phyloP scores from a whole-genome alignment of 2,329 filamentous ascomycete species.

The Aspergillus brunneoviolaceus region DNA sequence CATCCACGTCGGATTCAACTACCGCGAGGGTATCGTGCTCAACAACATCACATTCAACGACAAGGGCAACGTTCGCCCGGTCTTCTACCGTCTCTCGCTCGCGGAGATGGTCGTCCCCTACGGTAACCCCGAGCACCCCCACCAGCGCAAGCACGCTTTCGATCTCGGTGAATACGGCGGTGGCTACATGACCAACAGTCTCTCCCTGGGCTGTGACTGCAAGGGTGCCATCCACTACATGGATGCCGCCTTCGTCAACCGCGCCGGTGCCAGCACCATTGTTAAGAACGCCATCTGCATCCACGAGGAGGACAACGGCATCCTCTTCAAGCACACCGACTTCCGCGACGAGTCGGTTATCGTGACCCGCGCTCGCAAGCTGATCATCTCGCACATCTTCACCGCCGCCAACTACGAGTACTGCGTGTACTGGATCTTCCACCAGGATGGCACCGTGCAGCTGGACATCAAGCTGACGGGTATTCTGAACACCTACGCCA shows the following conservation, averaged over 20 bases:
- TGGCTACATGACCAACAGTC: slow-evolving; percentile 51
- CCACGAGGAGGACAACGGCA: slow-evolving; percentile 88
- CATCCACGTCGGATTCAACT: slow-evolving; percentile 92
- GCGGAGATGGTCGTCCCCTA: slow-evolving; percentile 73
- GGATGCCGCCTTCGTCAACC: slow-evolving; percentile 80
- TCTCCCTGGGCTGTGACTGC: slow-evolving; percentile 47
- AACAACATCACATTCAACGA: slow-evolving; percentile 91
- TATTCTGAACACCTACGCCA: slow-evolving; percentile 86
- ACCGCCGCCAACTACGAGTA: slow-evolving; percentile 97
- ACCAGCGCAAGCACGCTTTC: slow-evolving; percentile 50
- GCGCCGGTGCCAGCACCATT: slow-evolving; percentile 69
- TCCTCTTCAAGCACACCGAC: slow-evolving; percentile 91
- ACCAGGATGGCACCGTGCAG: slow-evolving; percentile 89
- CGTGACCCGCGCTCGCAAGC: slow-evolving; percentile 80
- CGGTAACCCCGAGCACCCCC: slow-evolving; percentile 50
- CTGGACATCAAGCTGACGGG: slow-evolving; percentile 89
- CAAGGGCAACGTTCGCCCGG: slow-evolving; percentile 70
- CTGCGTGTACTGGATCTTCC: slow-evolving; percentile 82
- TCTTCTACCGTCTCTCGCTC: slow-evolving; percentile 86
- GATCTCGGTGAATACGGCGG: slow-evolving; percentile 50
- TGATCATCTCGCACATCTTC: slow-evolving; percentile 88
- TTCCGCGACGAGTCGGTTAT: slow-evolving; percentile 87
- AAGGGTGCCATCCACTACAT: slow-evolving; percentile 77
- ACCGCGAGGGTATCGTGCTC: slow-evolving; percentile 84
- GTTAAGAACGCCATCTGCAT: slow-evolving; percentile 96